Evolutionary conservation across 441 rosid genomes (phyloP).

Genomic region (Biscutella auriculata): DNA sequence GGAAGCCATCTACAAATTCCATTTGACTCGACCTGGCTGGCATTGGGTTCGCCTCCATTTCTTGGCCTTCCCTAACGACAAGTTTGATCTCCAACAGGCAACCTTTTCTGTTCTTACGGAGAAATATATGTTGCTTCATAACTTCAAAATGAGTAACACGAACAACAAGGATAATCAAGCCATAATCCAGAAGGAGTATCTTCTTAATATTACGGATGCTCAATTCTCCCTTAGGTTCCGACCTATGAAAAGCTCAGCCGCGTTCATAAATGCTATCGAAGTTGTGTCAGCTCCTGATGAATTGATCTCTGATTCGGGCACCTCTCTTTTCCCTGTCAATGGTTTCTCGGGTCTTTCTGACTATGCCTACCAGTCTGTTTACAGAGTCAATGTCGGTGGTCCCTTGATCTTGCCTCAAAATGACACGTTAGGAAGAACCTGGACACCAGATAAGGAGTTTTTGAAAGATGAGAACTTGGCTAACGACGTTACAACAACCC

Average conservation of each 20-base stretch:
- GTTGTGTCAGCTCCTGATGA: constrained; percentile 65
- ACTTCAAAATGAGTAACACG: constrained; percentile 30
- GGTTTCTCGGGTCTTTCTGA: constrained; percentile 29
- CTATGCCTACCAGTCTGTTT: constrained; percentile 40
- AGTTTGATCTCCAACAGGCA: constrained; percentile 40
- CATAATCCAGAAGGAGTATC: constrained; percentile 44
- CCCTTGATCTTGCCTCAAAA: constrained; percentile 49
- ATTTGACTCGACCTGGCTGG: constrained; percentile 45
- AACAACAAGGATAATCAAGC: constrained; percentile 21
- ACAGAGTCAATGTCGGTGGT: constrained; percentile 67
- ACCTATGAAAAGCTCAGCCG: constrained; percentile 56
- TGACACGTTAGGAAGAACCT: constrained; percentile 54
- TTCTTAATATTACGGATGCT: constrained; percentile 39
- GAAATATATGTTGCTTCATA: constrained; percentile 49
- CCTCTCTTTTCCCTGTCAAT: constrained; percentile 43
- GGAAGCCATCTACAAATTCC: constrained; percentile 45
- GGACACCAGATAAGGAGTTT: constrained; percentile 44
- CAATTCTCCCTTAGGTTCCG: constrained; percentile 36
- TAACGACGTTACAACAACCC: constrained; percentile 22
- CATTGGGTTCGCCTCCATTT: constrained; percentile 79
- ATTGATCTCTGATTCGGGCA: constrained; percentile 39
- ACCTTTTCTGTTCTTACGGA: constrained; percentile 43
- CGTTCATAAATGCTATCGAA: constrained; percentile 77
- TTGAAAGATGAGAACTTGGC: constrained; percentile 39
- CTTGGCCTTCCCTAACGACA: constrained; percentile 31